Evolutionary conservation across 176 grass and related monocot species (phyloP).

Genomic region (Phyllostachys edulis): DNA sequence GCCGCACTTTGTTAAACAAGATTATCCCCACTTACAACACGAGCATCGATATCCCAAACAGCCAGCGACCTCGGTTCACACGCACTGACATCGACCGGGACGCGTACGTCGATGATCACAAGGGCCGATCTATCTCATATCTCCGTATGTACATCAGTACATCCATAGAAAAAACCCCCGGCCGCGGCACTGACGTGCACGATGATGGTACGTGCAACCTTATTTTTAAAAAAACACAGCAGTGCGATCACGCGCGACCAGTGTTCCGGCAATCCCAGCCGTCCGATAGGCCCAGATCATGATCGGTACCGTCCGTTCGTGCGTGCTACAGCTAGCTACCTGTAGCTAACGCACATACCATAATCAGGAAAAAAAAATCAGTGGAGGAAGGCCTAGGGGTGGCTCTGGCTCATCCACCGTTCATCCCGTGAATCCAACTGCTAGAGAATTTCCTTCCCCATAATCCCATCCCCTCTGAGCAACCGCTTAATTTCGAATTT

Average conservation of each 20-base stretch:
- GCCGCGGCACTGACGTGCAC: background rate
- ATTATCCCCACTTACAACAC: background rate
- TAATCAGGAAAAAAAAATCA: too few relatives aligned
- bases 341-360: background rate
- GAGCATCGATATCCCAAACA: background rate
- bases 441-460: too few relatives aligned
- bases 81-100: background rate
- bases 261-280: background rate
- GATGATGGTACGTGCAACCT: background rate
- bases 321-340: background rate
- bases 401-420: too few relatives aligned
- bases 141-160: background rate
- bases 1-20: background rate
- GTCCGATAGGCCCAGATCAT: background rate
- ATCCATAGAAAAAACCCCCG: background rate
- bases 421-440: too few relatives aligned
- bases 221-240: background rate
- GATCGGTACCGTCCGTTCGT: background rate
- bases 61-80: background rate
- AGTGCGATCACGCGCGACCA: background rate
- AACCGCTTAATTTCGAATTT: too few relatives aligned
- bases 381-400: too few relatives aligned
- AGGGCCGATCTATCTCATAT: background rate
- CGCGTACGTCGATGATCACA: background rate
- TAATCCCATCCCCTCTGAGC: too few relatives aligned